phyloP scores from a whole-genome alignment of 352 stramenopile species.

The Globisporangium heterothallicum region DNA sequence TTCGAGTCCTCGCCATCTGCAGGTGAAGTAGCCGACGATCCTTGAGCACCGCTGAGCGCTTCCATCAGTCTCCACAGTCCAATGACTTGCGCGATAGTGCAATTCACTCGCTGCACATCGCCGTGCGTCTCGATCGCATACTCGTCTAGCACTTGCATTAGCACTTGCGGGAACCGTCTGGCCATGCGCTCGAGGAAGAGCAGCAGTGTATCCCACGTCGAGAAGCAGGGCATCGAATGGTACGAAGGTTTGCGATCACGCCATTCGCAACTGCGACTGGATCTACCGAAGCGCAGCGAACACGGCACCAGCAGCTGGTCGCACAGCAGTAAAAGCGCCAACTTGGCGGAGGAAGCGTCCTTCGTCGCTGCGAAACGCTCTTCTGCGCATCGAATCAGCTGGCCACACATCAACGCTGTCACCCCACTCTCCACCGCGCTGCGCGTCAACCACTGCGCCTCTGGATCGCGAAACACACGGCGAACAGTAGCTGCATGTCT shows the following conservation, averaged over 20 bases:
- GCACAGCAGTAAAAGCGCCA: constrained; percentile 32
- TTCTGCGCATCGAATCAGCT: constrained; percentile 30
- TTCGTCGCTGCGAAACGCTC: constrained; percentile 7
- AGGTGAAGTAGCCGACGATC: background rate
- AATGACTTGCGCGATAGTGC: constrained; percentile 50
- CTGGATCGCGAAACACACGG: constrained; percentile 28
- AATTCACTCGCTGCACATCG: too few species aligned
- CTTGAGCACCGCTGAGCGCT: constrained; percentile 19
- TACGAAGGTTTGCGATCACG: constrained; percentile 42
- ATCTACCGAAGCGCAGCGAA: constrained; percentile 15
- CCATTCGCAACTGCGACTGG: constrained; percentile 41
- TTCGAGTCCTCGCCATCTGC: constrained; percentile 12
- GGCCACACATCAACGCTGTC: constrained; percentile 39
- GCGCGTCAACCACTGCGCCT: constrained; percentile 53
- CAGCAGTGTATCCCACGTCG: constrained; percentile 47
- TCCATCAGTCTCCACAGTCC: constrained; percentile 54
- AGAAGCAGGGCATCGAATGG: constrained; percentile 57
- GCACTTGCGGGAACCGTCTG: constrained; percentile 20
- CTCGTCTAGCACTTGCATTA: constrained; percentile 20
- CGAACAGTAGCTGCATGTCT: constrained; percentile 12
- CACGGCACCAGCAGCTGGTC: constrained; percentile 44
- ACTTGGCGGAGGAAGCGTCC: constrained; percentile 1
- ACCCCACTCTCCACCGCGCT: constrained; percentile 52
- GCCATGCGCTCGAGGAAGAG: constrained; percentile 43
- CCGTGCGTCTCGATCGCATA: background rate